Evolutionary conservation across 805 yeast genomes (phyloP).

Genomic region (Wickerhamiella occidentalis): DNA sequence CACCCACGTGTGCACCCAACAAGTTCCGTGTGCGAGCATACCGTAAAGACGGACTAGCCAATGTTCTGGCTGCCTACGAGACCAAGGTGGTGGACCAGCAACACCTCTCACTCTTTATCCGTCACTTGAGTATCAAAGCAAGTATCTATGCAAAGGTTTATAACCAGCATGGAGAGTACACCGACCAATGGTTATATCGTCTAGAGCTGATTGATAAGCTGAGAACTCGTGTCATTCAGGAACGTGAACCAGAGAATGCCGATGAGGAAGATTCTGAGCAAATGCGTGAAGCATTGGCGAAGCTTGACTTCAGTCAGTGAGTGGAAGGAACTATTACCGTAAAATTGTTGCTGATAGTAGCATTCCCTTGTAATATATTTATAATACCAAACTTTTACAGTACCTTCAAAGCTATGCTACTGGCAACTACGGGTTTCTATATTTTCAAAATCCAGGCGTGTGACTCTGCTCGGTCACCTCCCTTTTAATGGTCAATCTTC

Average conservation of each 20-base stretch:
- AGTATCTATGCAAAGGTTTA: constrained; percentile 65
- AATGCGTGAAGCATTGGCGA: constrained; percentile 9
- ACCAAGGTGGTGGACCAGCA: constrained; percentile 54
- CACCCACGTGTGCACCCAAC: constrained; percentile 34
- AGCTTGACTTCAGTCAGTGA: constrained; percentile 19
- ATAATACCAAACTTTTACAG: too few relatives aligned
- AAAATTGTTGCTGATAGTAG: too few relatives aligned
- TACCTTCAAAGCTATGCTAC: too few relatives aligned
- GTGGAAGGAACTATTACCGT: too few relatives aligned
- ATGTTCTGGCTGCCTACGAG: constrained; percentile 62
- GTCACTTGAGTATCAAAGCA: constrained; percentile 55
- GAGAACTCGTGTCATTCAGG: constrained; percentile 24
- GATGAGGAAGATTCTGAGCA: constrained; percentile 6
- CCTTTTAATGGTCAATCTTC: constrained; percentile 41
- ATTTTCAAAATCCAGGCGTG: not conserved
- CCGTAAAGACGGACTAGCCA: constrained; percentile 61
- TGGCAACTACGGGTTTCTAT: too few relatives aligned
- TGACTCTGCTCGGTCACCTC: not conserved
- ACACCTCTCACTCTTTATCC: constrained; percentile 48
- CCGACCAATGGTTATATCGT: constrained; percentile 58
- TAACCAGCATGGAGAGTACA: constrained; percentile 47
- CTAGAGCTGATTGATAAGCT: constrained; percentile 40
- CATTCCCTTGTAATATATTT: constrained; percentile 5
- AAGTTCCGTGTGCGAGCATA: constrained; percentile 50
- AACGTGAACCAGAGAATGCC: not conserved